These are phyloP conservation scores for Corynespora cassiicola DNA, from an alignment of 2,329 filamentous ascomycete species.

Conservation along the genomic window DNA sequence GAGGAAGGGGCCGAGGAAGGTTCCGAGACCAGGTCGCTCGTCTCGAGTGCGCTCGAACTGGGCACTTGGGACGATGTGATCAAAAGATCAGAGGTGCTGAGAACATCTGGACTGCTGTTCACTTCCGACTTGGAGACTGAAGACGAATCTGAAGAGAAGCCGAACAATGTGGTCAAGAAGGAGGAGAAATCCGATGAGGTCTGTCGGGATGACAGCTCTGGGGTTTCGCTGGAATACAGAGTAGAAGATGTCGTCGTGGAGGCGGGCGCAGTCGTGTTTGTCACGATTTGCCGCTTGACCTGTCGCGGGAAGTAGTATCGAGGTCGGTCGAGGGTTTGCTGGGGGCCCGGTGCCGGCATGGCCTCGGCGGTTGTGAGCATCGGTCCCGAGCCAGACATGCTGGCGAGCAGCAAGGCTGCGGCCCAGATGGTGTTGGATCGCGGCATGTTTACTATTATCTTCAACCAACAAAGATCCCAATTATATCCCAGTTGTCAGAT, in stretches of 20 bases:
- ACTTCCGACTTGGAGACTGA: constrained; percentile 10
- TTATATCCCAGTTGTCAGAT: constrained; percentile 19
- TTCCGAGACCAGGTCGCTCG: no score
- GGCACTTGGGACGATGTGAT: no score
- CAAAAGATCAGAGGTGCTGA: no score
- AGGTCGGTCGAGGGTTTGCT: constrained; percentile 43
- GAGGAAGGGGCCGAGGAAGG: no score
- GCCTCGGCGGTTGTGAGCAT: constrained; percentile 56
- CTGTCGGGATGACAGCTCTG: constrained; percentile 25
- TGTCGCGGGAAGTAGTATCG: constrained; percentile 57
- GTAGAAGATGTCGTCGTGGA: constrained; percentile 25
- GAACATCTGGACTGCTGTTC: constrained; percentile 1
- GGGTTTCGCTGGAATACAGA: constrained; percentile 27
- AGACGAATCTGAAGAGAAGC: constrained; percentile 15
- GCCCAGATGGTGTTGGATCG: constrained; percentile 54
- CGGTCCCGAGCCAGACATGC: constrained; percentile 54
- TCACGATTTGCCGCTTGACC: constrained; percentile 51
- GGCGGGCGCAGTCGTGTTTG: constrained; percentile 40
- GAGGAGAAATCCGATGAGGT: constrained; percentile 28
- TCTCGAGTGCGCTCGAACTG: no score
- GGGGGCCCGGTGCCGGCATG: constrained; percentile 51
- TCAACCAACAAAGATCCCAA: constrained; percentile 30
- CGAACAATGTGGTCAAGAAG: constrained; percentile 33
- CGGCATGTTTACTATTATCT: constrained; percentile 49
- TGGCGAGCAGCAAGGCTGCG: constrained; percentile 51